Percentiles rank a stretch among this genome's conserved stretches.
These are phyloP conservation scores for Coemansia aciculifera DNA, from an alignment of 192 early-diverging fungal species.

Conservation along the genomic window DNA sequence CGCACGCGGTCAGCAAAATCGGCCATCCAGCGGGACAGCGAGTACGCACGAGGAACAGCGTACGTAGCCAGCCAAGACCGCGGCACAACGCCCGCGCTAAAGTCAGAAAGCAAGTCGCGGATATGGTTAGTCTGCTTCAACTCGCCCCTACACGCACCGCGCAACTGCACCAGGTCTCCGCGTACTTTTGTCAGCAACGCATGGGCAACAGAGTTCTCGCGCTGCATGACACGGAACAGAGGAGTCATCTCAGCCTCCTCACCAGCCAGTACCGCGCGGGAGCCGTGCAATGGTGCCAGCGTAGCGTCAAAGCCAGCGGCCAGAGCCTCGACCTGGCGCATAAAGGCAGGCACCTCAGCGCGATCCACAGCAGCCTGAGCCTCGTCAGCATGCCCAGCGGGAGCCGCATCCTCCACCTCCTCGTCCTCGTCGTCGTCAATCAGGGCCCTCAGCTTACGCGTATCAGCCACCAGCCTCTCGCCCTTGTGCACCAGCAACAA, in stretches of 20 bases:
- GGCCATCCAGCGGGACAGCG: slow-evolving; percentile 69
- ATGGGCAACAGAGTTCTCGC: slow-evolving; percentile 69
- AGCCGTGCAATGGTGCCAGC: slow-evolving; percentile 50
- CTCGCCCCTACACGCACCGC: slow-evolving; percentile 70
- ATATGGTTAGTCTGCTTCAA: slow-evolving; percentile 86
- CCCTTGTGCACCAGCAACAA: slow-evolving; percentile 84
- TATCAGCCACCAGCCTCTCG: slow-evolving; percentile 74
- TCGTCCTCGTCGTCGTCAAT: slow-evolving; percentile 78
- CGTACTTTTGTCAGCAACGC: slow-evolving; percentile 63
- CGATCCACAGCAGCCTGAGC: slow-evolving; percentile 31
- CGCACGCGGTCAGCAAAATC: slow-evolving; percentile 72
- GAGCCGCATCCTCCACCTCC: slow-evolving; percentile 1
- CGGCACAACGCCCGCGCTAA: slow-evolving; percentile 73
- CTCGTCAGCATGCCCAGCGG: not conserved
- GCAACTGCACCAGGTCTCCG: slow-evolving; percentile 66
- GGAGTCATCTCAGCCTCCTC: slow-evolving; percentile 54
- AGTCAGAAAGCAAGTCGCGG: slow-evolving; percentile 66
- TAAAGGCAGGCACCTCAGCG: slow-evolving; percentile 67
- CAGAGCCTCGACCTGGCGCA: slow-evolving; percentile 62
- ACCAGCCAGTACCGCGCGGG: slow-evolving; percentile 1
- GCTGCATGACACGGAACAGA: slow-evolving; percentile 80
- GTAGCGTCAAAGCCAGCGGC: slow-evolving; percentile 61
- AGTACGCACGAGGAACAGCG: slow-evolving; percentile 54
- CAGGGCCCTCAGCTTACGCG: slow-evolving; percentile 79
- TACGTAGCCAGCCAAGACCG: slow-evolving; percentile 57